Evolutionary conservation across 2,329 filamentous ascomycete species (phyloP).

Genomic region (Pyricularia grisea): DNA sequence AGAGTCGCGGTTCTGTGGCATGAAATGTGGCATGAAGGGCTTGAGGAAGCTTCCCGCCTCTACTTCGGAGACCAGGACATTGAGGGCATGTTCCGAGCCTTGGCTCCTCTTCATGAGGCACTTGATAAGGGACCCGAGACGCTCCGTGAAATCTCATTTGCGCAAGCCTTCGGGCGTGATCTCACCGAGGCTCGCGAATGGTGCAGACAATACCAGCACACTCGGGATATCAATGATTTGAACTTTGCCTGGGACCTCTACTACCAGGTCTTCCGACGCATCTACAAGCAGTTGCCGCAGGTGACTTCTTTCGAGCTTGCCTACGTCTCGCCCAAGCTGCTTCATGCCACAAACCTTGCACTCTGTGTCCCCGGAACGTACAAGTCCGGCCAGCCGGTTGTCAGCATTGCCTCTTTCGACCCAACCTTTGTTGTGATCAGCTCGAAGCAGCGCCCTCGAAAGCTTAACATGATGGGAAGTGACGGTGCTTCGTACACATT

Average conservation of each 20-base stretch:
- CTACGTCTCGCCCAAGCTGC: conserved; percentile 91
- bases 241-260: conserved; percentile 99
- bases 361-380: conserved; percentile 96
- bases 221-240: conserved; percentile 84
- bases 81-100: conserved; percentile 88
- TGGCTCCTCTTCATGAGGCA: conserved; percentile 85
- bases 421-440: conserved; percentile 85
- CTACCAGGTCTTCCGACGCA: conserved; percentile 95
- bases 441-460: conserved; percentile 91
- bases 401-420: conserved; percentile 84
- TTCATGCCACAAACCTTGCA: conserved; percentile 76
- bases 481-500: conserved; percentile 85
- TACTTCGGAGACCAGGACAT: conserved; percentile 98
- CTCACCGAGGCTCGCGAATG: conserved; percentile 91
- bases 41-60: conserved; percentile 90
- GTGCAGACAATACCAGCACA: conserved; percentile 84
- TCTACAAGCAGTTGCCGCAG: conserved; percentile 85
- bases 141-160: conserved; percentile 90
- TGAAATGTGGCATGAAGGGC: conserved; percentile 95
- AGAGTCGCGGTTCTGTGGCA: conserved; percentile 97
- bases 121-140: conserved; percentile 89
- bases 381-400: conserved; percentile 65
- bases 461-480: conserved; percentile 78
- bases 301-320: conserved; percentile 88
- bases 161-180: conserved; percentile 93